Base-by-base conservation (phyloP, 2,329 filamentous ascomycete species). In the Penicillium sp. region DNA sequence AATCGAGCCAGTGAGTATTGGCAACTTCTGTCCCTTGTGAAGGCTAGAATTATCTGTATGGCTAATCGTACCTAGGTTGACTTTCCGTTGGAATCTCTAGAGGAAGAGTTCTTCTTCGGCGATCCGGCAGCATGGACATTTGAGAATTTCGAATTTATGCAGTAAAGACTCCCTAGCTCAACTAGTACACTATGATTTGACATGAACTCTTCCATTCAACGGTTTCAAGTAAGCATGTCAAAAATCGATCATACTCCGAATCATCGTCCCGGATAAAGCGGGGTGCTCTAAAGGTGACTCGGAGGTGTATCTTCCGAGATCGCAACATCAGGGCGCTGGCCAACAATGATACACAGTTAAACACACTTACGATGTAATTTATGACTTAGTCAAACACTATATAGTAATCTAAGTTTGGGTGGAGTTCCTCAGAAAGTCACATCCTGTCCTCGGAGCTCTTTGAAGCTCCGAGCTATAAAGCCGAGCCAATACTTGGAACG, bases 71-170 rank as follows among this genome's bases (percentile, higher is more conserved):
- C 3, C 5, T 16, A 43, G 39, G 24, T 43, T 18, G 39, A 43
- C 14, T 43, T 13, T 46, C 34, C 34, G 1, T 29, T 48, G 26
- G 55, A 61, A 21, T 34, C 52, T 13, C 48, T 59, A 8, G 47
- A 57, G 11, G 51, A 56, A 16, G 55, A 62, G 43, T 62, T 61
- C 33, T 62, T 55, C 18, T 62, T 62, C 33, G 60, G 60, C 6
- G 57, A 62, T 34, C 60, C 60, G 2, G 56, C 55, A 2, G 60
- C 58, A 16, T 62, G 60, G 60, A 61, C 56, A n/a, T 62, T 62
- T 33, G 58, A 61, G 18, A 61, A 61, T 37, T 43, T 43, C 9
- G 39, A 28, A 28, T 28, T 43, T 6, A 8, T 43, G 24, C 28
- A 28, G 16, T 26, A 16, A 3, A 18, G 7, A 26, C 13, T 7